Conservation (phyloP, 495 filamentous ascomycete genomes). For the Penicillium malachiteum region DNA sequence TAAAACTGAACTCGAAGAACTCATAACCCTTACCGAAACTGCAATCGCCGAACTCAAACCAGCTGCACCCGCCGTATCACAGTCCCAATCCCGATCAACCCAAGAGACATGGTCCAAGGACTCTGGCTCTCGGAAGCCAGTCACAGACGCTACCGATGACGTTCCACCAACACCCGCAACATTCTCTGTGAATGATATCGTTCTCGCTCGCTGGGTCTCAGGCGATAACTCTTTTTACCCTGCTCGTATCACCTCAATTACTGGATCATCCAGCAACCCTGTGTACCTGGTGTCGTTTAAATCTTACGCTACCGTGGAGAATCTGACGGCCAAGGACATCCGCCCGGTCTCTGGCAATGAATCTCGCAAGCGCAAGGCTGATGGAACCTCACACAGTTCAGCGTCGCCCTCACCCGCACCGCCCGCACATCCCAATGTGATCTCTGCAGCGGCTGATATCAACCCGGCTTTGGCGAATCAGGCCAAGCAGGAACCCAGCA, state of each 20-base stretch:
- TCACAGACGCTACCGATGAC: slow-evolving; percentile 42
- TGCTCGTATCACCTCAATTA: slow-evolving; percentile 89
- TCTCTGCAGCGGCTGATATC: slow-evolving; percentile 84
- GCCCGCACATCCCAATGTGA: slow-evolving; percentile 58
- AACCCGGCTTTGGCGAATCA: slow-evolving; percentile 74
- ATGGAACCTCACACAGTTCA: slow-evolving; percentile 62
- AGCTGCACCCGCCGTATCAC: slow-evolving; percentile 44
- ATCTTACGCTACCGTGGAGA: slow-evolving; percentile 79
- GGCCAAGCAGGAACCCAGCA: slow-evolving; percentile 64
- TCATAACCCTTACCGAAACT: slow-evolving; percentile 75
- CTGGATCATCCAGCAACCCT: slow-evolving; percentile 80
- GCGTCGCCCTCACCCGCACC: slow-evolving; percentile 47
- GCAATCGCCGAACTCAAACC: slow-evolving; percentile 78
- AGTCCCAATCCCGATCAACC: slow-evolving; percentile 43
- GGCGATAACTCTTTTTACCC: slow-evolving; percentile 91
- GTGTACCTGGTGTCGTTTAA: slow-evolving; percentile 95
- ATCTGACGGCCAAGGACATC: slow-evolving; percentile 79
- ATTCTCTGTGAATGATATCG: slow-evolving; percentile 85
- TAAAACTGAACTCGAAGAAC: slow-evolving; percentile 78
- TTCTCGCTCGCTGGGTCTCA: slow-evolving; percentile 85
- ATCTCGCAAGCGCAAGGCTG: slow-evolving; percentile 87
- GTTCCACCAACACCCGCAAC: slow-evolving; percentile 38
- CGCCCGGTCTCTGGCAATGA: slow-evolving; percentile 66
- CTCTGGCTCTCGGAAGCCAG: slow-evolving; percentile 48
- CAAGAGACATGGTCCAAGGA: slow-evolving; percentile 73